phyloP scores from a whole-genome alignment of 768 basidiomycete species.

The Hypholoma sublateritium region DNA sequence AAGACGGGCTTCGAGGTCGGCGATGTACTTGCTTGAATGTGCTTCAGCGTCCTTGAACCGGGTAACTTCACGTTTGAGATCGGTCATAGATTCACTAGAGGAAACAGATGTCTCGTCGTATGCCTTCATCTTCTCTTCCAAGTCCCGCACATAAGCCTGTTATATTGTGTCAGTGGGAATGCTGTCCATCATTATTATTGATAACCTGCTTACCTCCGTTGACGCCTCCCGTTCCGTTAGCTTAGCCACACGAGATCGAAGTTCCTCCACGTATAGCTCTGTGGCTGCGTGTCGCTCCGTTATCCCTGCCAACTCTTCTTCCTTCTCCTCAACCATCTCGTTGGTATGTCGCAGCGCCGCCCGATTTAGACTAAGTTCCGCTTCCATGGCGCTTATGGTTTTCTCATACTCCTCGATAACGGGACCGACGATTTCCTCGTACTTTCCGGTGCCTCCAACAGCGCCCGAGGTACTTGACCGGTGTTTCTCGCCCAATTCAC shows the following conservation, averaged over 20 bases:
- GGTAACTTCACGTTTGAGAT: constrained; percentile 80
- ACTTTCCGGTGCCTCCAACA: constrained; percentile 69
- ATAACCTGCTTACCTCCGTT: constrained; percentile 67
- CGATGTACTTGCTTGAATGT: constrained; percentile 75
- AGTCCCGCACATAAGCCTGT: constrained; percentile 89
- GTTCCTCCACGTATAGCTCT: constrained; percentile 85
- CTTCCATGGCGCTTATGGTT: constrained; percentile 93
- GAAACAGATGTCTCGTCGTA: constrained; percentile 78
- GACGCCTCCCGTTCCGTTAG: constrained; percentile 86
- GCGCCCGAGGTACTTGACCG: constrained; percentile 59
- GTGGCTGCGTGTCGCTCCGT: constrained; percentile 73
- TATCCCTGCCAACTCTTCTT: constrained; percentile 69
- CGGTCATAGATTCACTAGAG: constrained; percentile 77
- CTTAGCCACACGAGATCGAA: constrained; percentile 77
- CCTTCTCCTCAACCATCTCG: constrained; percentile 90
- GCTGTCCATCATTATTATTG: neutral
- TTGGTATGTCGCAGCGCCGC: constrained; percentile 90
- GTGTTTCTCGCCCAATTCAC: constrained; percentile 77
- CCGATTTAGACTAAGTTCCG: constrained; percentile 82
- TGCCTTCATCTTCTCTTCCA: constrained; percentile 88
- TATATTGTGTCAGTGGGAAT: neutral
- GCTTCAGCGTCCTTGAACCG: constrained; percentile 76
- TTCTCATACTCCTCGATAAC: constrained; percentile 99
- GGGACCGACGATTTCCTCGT: constrained; percentile 93
- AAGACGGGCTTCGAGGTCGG: constrained; percentile 82